Evolutionary conservation across 2,329 filamentous ascomycete species (phyloP), one percentile per base, ranked within the genome.

Genomic region (Zymoseptoria passerinii): DNA sequence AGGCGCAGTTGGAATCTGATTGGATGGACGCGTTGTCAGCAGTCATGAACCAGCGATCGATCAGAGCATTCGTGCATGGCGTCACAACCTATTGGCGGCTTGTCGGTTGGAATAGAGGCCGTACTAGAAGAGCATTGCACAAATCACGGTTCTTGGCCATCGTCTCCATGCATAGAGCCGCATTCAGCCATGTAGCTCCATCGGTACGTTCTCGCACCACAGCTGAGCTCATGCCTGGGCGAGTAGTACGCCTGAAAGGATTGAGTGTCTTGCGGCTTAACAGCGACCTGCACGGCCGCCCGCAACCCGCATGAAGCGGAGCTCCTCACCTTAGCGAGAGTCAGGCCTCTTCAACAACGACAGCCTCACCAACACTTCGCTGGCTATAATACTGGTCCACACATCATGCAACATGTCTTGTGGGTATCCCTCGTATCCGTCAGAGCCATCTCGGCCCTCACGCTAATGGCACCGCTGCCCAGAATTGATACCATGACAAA

Each of bases 1-100:
- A 13, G 58, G 52, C 7, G 49, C 8, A 20, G 49, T 50, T 50
- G 49, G 49, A 10, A 66, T 67, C 48, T 66, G 57, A 63, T 50
- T 13, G 53, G 18, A 5, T 18, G 8, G 35, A n/a, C 10, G 35
- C 6, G n/a, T 44, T n/a, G 35, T n/a, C 35, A 7, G 35, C 35
- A 13, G 35, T 40, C 35, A 13, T 40, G 9, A 4, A 40, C 10
- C 35, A 13, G 35, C 13, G 35, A 16, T 40, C 10, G 35, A 40
- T 13, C 35, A 40, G 16, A 13, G 35, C 35, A 40, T 40, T 35
- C 29, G 10, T 35, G 29, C 29, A 10, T 35, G 35, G 35, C 35
- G 35, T 2, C 23, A 23, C 35, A 16, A 40, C 10, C 35, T 40
- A 40, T 40, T 10, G 35, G 6, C 35, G 35, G 35, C 35, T 16